phyloP scores from a whole-genome alignment of 257 asterid species.

The Linaria vulgaris region DNA sequence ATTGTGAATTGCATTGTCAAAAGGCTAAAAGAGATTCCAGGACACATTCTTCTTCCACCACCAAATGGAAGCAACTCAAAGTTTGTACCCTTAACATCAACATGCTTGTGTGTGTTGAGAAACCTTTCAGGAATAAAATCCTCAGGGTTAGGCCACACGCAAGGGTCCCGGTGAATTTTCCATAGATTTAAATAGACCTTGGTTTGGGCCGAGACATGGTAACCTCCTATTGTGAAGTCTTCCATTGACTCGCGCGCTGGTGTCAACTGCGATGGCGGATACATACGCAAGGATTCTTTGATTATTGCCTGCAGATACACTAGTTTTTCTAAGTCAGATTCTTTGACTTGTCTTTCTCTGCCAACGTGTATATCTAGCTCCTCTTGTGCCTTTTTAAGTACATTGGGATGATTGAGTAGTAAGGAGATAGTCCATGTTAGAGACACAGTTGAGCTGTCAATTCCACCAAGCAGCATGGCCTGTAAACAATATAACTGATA shows the following conservation, averaged over 20 bases:
- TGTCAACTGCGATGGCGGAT: constrained; percentile 28
- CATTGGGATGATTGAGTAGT: constrained; percentile 21
- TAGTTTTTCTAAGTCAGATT: constrained; percentile 24
- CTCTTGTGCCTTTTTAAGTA: constrained; percentile 27
- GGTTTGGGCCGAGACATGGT: constrained; percentile 34
- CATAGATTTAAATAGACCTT: constrained; percentile 27
- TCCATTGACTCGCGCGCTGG: constrained; percentile 14
- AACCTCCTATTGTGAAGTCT: constrained; percentile 30
- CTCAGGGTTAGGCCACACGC: constrained; percentile 31
- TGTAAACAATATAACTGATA: not conserved
- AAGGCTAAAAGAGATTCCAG: constrained; percentile 27
- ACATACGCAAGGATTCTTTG: constrained; percentile 35
- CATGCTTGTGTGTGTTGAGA: constrained; percentile 17
- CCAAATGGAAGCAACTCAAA: constrained; percentile 44
- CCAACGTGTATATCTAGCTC: constrained; percentile 34
- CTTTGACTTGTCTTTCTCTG: constrained; percentile 14
- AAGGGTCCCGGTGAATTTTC: constrained; percentile 37
- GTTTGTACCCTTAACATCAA: constrained; percentile 32
- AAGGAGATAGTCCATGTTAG: constrained; percentile 34
- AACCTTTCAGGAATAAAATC: constrained; percentile 36
- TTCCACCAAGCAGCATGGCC: constrained; percentile 24
- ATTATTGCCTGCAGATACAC: constrained; percentile 38
- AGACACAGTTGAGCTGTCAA: constrained; percentile 23
- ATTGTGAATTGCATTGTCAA: constrained; percentile 30
- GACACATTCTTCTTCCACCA: constrained; percentile 41